Conservation (phyloP, 192 early-diverging fungal genomes). For the Jimgerdemannia flammicorona region DNA sequence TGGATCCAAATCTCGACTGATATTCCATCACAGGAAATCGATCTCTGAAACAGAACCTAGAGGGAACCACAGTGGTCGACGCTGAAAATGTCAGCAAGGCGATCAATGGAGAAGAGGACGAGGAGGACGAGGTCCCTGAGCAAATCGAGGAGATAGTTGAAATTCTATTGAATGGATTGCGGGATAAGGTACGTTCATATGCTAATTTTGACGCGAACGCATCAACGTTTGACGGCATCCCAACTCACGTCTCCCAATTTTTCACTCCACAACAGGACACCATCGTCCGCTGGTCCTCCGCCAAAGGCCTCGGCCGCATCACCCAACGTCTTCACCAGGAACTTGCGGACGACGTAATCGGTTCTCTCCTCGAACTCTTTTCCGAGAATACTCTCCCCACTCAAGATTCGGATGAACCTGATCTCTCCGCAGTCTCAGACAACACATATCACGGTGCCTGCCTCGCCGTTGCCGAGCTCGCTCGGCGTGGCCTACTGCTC, state of each 20-base stretch:
- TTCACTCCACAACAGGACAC: constrained; percentile 57
- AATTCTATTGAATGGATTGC: constrained; percentile 75
- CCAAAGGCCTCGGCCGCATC: constrained; percentile 94
- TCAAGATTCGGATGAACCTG: constrained; percentile 32
- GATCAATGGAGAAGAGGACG: constrained; percentile 45
- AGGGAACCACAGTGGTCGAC: neutral
- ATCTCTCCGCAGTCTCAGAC: constrained; percentile 82
- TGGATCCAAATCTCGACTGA: constrained; percentile 1
- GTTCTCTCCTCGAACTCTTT: constrained; percentile 73
- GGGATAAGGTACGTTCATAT: constrained; percentile 61
- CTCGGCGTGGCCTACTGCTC: constrained; percentile 79
- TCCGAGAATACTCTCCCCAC: constrained; percentile 68
- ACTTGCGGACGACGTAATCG: constrained; percentile 80
- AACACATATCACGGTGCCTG: constrained; percentile 93
- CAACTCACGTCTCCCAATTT: constrained; percentile 1
- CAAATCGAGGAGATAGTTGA: constrained; percentile 81
- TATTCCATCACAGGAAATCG: constrained; percentile 32
- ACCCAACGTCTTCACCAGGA: constrained; percentile 73
- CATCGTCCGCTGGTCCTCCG: constrained; percentile 95
- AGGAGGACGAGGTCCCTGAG: constrained; percentile 75
- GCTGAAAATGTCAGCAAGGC: constrained; percentile 8
- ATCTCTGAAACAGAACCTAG: constrained; percentile 55
- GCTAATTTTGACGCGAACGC: neutral
- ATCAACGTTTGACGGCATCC: neutral
- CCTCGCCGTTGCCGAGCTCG: constrained; percentile 87